Conservation (phyloP, 192 early-diverging fungal species). For the Coemansia sp. region DNA sequence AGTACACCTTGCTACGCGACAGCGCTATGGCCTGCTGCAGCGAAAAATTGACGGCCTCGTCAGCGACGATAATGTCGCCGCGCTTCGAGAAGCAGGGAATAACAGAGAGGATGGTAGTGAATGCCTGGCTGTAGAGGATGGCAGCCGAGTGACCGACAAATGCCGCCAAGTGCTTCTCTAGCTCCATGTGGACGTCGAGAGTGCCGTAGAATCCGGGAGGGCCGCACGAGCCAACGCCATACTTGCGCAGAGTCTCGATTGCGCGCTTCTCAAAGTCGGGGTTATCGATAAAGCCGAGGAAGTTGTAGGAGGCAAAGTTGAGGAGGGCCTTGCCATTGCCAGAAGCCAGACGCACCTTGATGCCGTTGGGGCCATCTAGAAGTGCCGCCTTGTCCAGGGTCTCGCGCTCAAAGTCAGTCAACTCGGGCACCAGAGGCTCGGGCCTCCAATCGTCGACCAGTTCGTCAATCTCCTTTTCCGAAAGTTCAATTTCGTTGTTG, state of each 20-base stretch:
- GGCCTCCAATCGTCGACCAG: conserved; percentile 94
- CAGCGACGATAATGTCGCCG: conserved; percentile 93
- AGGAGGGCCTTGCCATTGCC: conserved; percentile 47
- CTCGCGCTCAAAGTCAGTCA: conserved; percentile 69
- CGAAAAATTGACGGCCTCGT: conserved; percentile 86
- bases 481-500: conserved; percentile 73
- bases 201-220: conserved; percentile 96
- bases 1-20: conserved; percentile 87
- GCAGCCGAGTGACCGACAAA: conserved; percentile 84
- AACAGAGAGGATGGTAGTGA: conserved; percentile 88
- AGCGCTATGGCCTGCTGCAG: conserved; percentile 88
- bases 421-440: conserved; percentile 83
- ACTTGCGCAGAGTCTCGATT: conserved; percentile 80
- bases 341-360: conserved; percentile 51
- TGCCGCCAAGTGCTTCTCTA: conserved; percentile 82
- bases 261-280: conserved; percentile 81
- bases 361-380: conserved; percentile 64
- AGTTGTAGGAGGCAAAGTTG: conserved; percentile 90
- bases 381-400: conserved; percentile 79
- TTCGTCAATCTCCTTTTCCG: conserved; percentile 94
- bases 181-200: conserved; percentile 91
- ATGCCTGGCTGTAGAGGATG: conserved; percentile 94
- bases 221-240: conserved; percentile 96
- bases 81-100: conserved; percentile 97
- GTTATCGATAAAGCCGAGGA: conserved; percentile 76